Evolutionary conservation across 2,329 filamentous ascomycete genomes (phyloP).

Genomic region (Xylariaceae sp.): DNA sequence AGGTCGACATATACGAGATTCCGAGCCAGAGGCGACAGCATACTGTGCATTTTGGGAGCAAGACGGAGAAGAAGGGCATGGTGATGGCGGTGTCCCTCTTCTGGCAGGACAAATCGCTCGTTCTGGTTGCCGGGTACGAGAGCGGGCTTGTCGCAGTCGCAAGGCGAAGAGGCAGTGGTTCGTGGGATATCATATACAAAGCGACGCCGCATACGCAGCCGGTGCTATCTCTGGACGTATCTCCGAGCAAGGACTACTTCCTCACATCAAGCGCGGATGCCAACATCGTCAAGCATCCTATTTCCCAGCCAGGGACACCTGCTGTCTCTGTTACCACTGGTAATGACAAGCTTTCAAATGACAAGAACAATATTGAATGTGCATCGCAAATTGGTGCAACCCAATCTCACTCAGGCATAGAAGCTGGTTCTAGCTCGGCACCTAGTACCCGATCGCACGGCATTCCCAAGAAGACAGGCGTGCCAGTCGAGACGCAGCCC

Average conservation of each 20-base stretch:
- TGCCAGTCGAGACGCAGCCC: slow-evolving; percentile 36
- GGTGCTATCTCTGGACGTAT: slow-evolving; percentile 67
- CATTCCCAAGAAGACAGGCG: slow-evolving; percentile 7
- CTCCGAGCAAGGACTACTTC: slow-evolving; percentile 52
- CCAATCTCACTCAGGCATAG: slow-evolving; percentile 26
- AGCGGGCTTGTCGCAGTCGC: slow-evolving; percentile 72
- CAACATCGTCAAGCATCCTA: slow-evolving; percentile 69
- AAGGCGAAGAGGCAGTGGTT: slow-evolving; percentile 38
- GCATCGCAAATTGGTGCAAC: not conserved
- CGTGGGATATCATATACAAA: slow-evolving; percentile 55
- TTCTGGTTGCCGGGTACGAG: slow-evolving; percentile 77
- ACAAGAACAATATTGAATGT: no score
- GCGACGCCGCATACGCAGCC: slow-evolving; percentile 72
- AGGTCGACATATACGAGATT: slow-evolving; percentile 80
- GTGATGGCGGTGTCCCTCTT: slow-evolving; percentile 76
- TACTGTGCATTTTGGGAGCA: slow-evolving; percentile 39
- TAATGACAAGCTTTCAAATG: not conserved
- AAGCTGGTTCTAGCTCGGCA: slow-evolving; percentile 17
- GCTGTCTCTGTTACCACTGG: slow-evolving; percentile 2
- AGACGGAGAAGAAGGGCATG: slow-evolving; percentile 64
- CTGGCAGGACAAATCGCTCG: slow-evolving; percentile 44
- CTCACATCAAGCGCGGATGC: slow-evolving; percentile 82
- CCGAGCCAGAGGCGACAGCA: slow-evolving; percentile 69
- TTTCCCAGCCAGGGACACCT: slow-evolving; percentile 37
- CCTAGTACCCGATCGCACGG: slow-evolving; percentile 1